Evolutionary conservation across 495 filamentous ascomycete genomes (phyloP).

Genomic region (Aspergillus mulundensis): DNA sequence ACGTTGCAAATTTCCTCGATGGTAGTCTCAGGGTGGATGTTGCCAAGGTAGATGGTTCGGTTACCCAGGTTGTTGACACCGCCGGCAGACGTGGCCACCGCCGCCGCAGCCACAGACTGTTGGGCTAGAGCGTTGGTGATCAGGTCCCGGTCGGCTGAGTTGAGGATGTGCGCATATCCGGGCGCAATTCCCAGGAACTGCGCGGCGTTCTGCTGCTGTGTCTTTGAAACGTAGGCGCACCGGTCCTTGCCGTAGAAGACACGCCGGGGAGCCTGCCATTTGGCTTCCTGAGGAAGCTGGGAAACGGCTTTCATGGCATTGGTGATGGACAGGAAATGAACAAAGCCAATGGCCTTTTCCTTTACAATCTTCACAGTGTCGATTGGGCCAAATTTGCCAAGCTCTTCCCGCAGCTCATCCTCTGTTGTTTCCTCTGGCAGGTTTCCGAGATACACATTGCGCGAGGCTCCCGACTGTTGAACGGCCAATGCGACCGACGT

Average conservation of each 20-base stretch:
- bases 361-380: constrained; percentile 97
- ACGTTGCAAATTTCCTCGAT: constrained; percentile 99
- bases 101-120: constrained; percentile 94
- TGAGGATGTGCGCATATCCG: constrained; percentile 94
- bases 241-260: constrained; percentile 99
- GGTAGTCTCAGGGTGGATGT: constrained; percentile 98
- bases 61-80: constrained; percentile 97
- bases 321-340: constrained; percentile 95
- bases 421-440: constrained; percentile 84
- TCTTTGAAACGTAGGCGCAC: constrained; percentile 98
- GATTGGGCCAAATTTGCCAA: constrained; percentile 93
- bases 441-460: constrained; percentile 96
- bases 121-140: constrained; percentile 95
- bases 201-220: constrained; percentile 97
- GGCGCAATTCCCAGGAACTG: constrained; percentile 97
- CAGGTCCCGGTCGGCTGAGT: constrained; percentile 89
- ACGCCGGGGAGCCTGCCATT: constrained; percentile 91
- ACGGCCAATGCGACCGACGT: constrained; percentile 95
- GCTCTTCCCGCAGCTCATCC: constrained; percentile 88
- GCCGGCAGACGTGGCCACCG: constrained; percentile 92
- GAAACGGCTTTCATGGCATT: constrained; percentile 99
- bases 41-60: constrained; percentile 94
- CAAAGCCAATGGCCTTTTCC: constrained; percentile 97
- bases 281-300: constrained; percentile 90
- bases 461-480: constrained; percentile 95